phyloP scores from a whole-genome alignment of 169 alveolate genomes.

The Babesia ovata region DNA sequence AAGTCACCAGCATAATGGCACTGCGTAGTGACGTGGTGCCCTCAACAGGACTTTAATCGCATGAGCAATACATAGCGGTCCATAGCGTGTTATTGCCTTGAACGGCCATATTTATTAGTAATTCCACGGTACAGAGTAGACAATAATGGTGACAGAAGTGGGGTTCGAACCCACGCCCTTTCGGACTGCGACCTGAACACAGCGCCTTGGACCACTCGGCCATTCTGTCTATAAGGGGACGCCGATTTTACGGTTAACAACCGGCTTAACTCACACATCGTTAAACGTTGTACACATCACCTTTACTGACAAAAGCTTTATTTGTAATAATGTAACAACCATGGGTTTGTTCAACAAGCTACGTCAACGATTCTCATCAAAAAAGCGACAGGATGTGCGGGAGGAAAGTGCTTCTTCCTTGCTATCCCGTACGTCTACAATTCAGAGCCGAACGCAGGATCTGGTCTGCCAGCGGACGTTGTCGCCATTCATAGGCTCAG shows the following conservation, averaged over 20 bases:
- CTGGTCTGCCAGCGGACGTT: conserved; percentile 19
- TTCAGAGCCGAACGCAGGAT: conserved; percentile 22
- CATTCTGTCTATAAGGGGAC: conserved; percentile 55
- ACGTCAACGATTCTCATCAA: neutral
- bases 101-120: too few species aligned
- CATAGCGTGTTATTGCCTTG: neutral
- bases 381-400: neutral
- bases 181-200: conserved; percentile 79
- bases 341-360: conserved; percentile 8
- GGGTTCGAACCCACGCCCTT: conserved; percentile 99
- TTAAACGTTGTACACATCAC: neutral
- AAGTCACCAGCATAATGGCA: neutral
- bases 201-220: conserved; percentile 80
- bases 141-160: conserved; percentile 85
- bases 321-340: neutral
- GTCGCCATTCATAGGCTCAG: neutral
- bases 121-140: too few species aligned
- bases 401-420: neutral
- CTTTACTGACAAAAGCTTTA: neutral
- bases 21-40: neutral
- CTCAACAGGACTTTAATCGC: neutral
- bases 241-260: conserved; percentile 7
- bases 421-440: conserved; percentile 20
- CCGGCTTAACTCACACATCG: neutral
- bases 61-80: neutral